Conservation (phyloP, 257 asterid species). For the Ehretia macrophylla region DNA sequence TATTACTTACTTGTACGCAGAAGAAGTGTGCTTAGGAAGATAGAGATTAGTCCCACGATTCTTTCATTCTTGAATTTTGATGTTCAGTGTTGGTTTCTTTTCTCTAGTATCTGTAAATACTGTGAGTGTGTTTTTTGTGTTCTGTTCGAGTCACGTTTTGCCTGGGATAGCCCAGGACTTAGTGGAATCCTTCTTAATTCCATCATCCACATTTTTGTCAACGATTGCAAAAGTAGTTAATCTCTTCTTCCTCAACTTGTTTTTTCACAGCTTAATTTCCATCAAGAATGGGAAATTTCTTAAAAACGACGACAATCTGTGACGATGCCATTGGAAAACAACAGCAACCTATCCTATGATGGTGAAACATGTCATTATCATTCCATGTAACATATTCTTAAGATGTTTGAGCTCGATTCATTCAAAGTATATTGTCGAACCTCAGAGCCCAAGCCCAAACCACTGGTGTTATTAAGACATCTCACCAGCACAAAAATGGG, state of each 20-base stretch:
- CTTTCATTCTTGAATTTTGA: slow-evolving; percentile 62
- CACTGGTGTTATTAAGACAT: too few relatives aligned
- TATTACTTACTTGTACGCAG: background rate
- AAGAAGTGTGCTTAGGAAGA: background rate
- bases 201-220: slow-evolving; percentile 20
- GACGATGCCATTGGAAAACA: too few relatives aligned
- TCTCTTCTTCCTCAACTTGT: background rate
- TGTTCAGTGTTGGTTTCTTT: background rate
- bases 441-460: too few relatives aligned
- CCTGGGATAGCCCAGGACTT: background rate
- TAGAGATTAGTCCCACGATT: slow-evolving; percentile 28
- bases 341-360: too few relatives aligned
- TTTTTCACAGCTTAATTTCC: background rate
- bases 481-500: too few relatives aligned
- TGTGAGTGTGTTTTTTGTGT: background rate
- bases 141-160: background rate
- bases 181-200: slow-evolving; percentile 51
- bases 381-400: too few relatives aligned
- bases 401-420: too few relatives aligned
- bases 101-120: slow-evolving; percentile 8
- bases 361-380: too few relatives aligned
- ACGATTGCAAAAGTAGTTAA: background rate
- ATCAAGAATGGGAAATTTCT: too few relatives aligned
- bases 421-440: too few relatives aligned
- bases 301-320: too few relatives aligned